Percentiles rank a stretch among this genome's conserved stretches.
Evolutionary conservation across 768 basidiomycete species (phyloP).

Genomic region (Lactarius indigo): DNA sequence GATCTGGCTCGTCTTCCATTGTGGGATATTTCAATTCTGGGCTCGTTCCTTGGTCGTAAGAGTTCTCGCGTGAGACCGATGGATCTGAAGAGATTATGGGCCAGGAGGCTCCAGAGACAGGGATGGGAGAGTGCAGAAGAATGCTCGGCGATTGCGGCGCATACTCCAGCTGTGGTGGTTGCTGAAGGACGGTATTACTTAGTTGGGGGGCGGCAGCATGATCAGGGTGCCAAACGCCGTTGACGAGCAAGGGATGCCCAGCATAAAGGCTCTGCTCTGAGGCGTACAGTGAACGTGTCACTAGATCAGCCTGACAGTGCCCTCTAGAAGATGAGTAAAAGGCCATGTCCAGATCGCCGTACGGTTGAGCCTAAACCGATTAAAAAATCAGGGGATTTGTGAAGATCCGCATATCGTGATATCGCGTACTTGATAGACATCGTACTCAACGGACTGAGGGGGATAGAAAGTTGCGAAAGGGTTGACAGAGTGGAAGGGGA

Average conservation of each 20-base stretch:
- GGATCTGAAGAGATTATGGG: slow-evolving; percentile 15
- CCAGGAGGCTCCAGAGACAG: slow-evolving; percentile 21
- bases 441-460: slow-evolving; percentile 14
- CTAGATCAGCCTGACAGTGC: slow-evolving; percentile 5
- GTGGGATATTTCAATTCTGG: not conserved
- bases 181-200: not conserved
- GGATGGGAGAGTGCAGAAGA: slow-evolving; percentile 24
- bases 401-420: not conserved
- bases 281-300: not conserved
- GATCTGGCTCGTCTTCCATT: slow-evolving; percentile 10
- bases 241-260: slow-evolving; percentile 8
- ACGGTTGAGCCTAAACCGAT: slow-evolving; percentile 15
- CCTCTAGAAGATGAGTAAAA: slow-evolving; percentile 10
- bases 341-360: slow-evolving; percentile 11
- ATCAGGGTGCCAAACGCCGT: slow-evolving; percentile 17
- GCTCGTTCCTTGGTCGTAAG: not conserved
- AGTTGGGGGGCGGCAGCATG: slow-evolving; percentile 3
- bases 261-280: slow-evolving; percentile 11
- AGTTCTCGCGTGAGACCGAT: slow-evolving; percentile 7
- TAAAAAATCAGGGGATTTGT: slow-evolving; percentile 4
- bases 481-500: slow-evolving; percentile 15
- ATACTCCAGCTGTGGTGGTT: slow-evolving; percentile 8
- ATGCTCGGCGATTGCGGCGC: slow-evolving; percentile 13
- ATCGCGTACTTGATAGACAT: slow-evolving; percentile 2
- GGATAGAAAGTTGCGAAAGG: slow-evolving; percentile 21